Evolutionary conservation across 257 asterid species (phyloP), one percentile per base, ranked within the genome.

Genomic region (Petunia secreta): DNA sequence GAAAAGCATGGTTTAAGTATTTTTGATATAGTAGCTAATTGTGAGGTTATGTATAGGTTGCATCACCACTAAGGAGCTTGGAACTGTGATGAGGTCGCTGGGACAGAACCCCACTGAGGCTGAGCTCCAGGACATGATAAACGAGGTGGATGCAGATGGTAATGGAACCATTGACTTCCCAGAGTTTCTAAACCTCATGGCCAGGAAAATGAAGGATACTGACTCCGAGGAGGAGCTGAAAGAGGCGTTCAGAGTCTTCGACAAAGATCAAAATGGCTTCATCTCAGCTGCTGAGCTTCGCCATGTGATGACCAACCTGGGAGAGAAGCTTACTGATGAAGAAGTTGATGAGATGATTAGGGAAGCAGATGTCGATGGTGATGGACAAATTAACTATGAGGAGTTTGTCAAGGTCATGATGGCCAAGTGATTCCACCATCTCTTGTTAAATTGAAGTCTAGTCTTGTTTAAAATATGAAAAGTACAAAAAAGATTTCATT

Each of bases 281-380:
- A 90, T 90, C 62, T 90, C 94, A 5, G 94, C 94, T 62, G 94
- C 94, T 5, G 94, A 86, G 87, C 86, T 88, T 58, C 90, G 93
- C 71, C 93, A 90, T 14, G 93, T 88, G 81, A 88, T 88, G 93
- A 90, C 93, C 0, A 90, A 88, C 88, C 89, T 90, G 3, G 91
- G 93, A 2, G 94, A 90, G 92, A 90, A 90, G 84, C 91, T 90
- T 16, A 90, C 94, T 6, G 94, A 90, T 46, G 94, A 90, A 85
- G 94, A 90, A 84, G 94, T 90, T 25, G 94, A 90, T 80, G 94
- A 90, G 90, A 90, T 90, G 94, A 89, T 90, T 82, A 84, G 90
- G 82, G 94, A 90, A 82, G 94, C 94, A 16, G 94, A 90, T 58
- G 91, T 88, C 0, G 93, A 90, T 50, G 93, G 93, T 25, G 93